Base-by-base conservation (phyloP, 2,329 filamentous ascomycete genomes). In the Colletotrichum sp. region DNA sequence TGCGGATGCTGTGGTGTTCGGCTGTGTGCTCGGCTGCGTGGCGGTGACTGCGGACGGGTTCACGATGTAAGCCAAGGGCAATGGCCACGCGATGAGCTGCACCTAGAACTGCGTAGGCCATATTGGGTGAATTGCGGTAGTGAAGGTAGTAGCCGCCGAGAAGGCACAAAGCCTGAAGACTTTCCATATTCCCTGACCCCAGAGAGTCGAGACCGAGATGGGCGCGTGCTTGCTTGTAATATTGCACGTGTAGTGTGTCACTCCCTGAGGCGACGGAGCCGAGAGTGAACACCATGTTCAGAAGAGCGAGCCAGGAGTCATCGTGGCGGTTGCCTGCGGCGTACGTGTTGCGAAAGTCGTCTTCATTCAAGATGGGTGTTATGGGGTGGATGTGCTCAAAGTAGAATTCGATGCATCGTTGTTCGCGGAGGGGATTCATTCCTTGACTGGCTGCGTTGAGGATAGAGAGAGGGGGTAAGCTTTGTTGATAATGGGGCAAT, bases 261-360 rank as follows among this genome's bases (percentile, higher is more conserved):
- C 89, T 90, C 2, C 87, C 88, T 4, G 90, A 89, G 8, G 91
- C 90, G 60, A 93, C 88, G 68, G 90, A 92, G 4, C 92, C 91
- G 70, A 93, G 85, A 0, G 91, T 90, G 78, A 93, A 89, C 15
- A 93, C 90, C 82, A 92, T 92, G 79, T 93, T 92, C 9, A 92
- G 82, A 15, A 93, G 82, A 6, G 89, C 90, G 34, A 92, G 85
- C 92, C 92, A 93, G 62, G 90, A 87, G 2, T 88, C 85, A 81
- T 93, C 91, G 72, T 86, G 88, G 16, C 91, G 86, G 59, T 86
- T 85, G 3, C 87, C 88, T n/a, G 86, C 18, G 7, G 62, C 49
- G 18, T 69, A 68, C 5, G 62, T 78, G 2, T 44, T 39, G 21
- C 76, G 89, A 76, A 93, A 93, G 44, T 88, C 87, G 8, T 88